Evolutionary conservation across 2,329 filamentous ascomycete genomes (phyloP).

Genomic region (Ambrosiella cleistominuta): DNA sequence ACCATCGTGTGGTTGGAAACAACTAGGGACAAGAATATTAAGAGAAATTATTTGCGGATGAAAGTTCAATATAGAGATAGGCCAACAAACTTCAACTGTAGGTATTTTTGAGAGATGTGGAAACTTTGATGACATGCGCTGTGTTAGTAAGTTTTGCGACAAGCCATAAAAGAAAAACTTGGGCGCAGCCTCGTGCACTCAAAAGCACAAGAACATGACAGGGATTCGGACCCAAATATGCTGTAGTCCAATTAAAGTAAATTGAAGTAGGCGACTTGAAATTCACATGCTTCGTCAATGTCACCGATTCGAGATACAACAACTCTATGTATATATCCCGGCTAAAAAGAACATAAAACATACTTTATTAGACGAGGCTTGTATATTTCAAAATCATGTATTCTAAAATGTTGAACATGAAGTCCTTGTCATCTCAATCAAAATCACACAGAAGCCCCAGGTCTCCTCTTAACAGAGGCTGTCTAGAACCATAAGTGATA

Average conservation of each 20-base stretch:
- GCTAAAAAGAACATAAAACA: too few species aligned
- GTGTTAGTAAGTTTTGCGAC: not conserved
- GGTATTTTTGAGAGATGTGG: too few species aligned
- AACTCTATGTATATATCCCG: too few species aligned
- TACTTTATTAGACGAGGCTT: too few species aligned
- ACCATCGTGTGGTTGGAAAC: constrained; percentile 29
- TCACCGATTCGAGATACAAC: too few species aligned
- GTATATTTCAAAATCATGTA: too few species aligned
- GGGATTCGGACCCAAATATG: not conserved
- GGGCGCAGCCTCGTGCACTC: not conserved
- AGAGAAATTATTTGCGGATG: not conserved
- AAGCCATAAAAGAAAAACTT: not conserved
- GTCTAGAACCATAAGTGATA: not conserved
- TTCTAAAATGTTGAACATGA: too few species aligned
- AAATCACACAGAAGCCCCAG: not conserved
- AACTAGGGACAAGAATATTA: not conserved
- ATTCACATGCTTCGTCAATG: too few species aligned
- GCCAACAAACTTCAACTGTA: too few species aligned
- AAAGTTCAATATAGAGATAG: too few species aligned
- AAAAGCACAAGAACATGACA: not conserved
- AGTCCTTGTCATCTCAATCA: too few species aligned
- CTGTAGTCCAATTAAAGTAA: not conserved
- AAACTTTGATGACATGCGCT: not conserved
- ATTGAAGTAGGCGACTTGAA: too few species aligned
- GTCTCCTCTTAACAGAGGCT: not conserved